phyloP scores from a whole-genome alignment of 345 rosid species.

The Dipteronia sinensis region DNA sequence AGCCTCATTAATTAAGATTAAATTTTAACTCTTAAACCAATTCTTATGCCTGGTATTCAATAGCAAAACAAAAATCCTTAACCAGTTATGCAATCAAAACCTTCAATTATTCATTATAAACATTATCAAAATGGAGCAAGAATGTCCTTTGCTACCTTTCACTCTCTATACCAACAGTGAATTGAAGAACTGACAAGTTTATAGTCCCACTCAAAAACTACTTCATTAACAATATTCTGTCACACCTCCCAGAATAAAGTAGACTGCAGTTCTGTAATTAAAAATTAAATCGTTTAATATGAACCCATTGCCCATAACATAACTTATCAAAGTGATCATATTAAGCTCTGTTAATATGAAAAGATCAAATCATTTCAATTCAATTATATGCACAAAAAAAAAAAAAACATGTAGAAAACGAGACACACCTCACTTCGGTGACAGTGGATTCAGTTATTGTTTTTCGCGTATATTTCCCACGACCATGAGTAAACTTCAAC shows the following conservation, averaged over 20 bases:
- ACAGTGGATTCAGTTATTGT: constrained; percentile 77
- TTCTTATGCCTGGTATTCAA: too few species aligned
- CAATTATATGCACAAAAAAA: background rate
- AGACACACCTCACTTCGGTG: constrained; percentile 84
- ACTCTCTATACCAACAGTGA: too few species aligned
- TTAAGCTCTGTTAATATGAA: background rate
- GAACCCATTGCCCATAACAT: background rate
- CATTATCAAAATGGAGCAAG: background rate
- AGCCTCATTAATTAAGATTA: background rate
- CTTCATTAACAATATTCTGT: background rate
- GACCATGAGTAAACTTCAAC: constrained; percentile 94
- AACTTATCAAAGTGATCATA: background rate
- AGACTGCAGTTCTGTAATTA: background rate
- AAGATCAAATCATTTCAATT: background rate
- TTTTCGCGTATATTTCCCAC: constrained; percentile 74
- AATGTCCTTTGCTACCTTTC: background rate
- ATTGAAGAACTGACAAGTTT: background rate
- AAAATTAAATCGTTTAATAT: background rate
- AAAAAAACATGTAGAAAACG: background rate
- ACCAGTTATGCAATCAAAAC: background rate
- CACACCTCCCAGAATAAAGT: background rate
- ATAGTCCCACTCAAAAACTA: background rate
- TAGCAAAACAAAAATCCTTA: too few species aligned
- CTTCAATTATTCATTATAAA: background rate
- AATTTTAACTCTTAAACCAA: background rate